A percentile compares a stretch with the other conserved stretches of the same genome.
These are phyloP conservation scores for Keithomyces neogunnii DNA, from an alignment of 2,329 filamentous ascomycete genomes.

Conservation along the genomic window DNA sequence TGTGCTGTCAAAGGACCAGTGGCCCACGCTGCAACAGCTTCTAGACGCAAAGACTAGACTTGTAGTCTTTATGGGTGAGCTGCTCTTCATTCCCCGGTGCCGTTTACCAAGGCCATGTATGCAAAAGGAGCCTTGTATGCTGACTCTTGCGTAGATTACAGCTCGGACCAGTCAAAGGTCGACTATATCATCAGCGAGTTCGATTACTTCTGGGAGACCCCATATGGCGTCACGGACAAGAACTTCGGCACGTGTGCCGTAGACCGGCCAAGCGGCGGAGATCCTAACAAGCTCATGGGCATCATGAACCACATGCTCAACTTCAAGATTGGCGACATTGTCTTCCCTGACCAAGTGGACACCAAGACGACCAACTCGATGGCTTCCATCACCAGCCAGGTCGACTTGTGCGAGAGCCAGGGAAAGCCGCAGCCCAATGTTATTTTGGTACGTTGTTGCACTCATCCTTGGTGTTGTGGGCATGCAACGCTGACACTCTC, in stretches of 20 bases:
- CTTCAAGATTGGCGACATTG: constrained; percentile 20
- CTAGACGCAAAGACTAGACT: constrained; percentile 56
- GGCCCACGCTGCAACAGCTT: constrained; percentile 64
- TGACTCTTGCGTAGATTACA: constrained; percentile 44
- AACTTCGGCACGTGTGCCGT: constrained; percentile 57
- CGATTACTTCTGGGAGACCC: constrained; percentile 63
- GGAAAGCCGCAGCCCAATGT: constrained; percentile 20
- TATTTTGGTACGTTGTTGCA: constrained; percentile 21
- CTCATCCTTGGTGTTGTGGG: neutral
- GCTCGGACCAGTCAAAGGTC: constrained; percentile 38
- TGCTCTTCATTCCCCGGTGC: neutral
- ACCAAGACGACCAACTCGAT: constrained; percentile 27
- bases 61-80: constrained; percentile 59
- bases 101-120: neutral
- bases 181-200: constrained; percentile 59
- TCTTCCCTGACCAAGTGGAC: constrained; percentile 23
- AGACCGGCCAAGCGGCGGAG: constrained; percentile 45
- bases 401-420: constrained; percentile 17
- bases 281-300: constrained; percentile 32
- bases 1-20: constrained; percentile 33
- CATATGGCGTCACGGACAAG: constrained; percentile 53
- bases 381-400: constrained; percentile 19
- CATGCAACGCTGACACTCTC: constrained; percentile 10
- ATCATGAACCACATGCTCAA: constrained; percentile 33
- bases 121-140: neutral